Evolutionary conservation across 805 yeast species (phyloP), one percentile per base, ranked within the genome.

Genomic region (Yarrowia phangngaensis): DNA sequence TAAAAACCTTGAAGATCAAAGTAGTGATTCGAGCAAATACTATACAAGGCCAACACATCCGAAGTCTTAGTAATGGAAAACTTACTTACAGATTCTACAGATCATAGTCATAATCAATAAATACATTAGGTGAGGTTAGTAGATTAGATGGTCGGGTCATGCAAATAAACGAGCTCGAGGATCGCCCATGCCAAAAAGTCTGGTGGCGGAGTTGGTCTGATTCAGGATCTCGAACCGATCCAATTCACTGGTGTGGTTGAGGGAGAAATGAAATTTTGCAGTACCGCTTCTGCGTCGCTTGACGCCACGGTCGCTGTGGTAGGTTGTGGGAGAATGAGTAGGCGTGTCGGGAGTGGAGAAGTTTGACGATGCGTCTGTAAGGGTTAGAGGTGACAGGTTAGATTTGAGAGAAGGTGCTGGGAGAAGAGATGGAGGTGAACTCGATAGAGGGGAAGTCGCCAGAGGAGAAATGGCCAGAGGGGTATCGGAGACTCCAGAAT

Each of bases 101-200:
- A n/a, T n/a, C n/a, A n/a, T n/a, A n/a, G n/a, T n/a, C n/a, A n/a
- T n/a, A n/a, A n/a, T n/a, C 26, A 38, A 38, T 38, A 38, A 26
- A 32, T 38, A 38, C 45, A 38, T 38, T 38, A 38, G 45, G 30
- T 38, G 45, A 38, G 12, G 45, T 38, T 38, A 38, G 45, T 38
- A 38, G 20, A 9, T 16, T 19, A 17, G n/a, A n/a, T n/a, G n/a
- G n/a, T n/a, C n/a, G n/a, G n/a, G n/a, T 17, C 16, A 35, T 23
- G 41, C 41, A 35, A 35, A 11, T 11, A 38, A 24, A 4, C 45
- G 16, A 3, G 45, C 32, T 38, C 45, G 20, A 4, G 45, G 45
- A 16, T 38, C 45, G 45, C 17, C 24, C 32, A 38, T n/a, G 16
- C 45, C 45, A 19, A 38, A 38, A 13, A n/a, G n/a, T n/a, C n/a